Conservation (phyloP, 2,329 filamentous ascomycete species). For the Dryadomyces quercivorus region DNA sequence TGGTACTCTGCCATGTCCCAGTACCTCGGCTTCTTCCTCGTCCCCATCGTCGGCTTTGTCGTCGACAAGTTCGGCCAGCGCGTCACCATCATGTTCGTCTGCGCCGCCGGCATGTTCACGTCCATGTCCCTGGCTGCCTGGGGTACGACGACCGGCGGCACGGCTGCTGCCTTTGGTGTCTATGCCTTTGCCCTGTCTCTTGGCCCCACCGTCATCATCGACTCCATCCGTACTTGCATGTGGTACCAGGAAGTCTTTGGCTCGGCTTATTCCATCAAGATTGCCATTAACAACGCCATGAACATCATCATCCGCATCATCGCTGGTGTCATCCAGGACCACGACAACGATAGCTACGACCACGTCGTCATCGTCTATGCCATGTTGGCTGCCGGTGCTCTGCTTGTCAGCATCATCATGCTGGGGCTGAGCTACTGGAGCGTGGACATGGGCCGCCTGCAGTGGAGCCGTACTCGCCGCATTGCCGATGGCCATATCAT, state of each 20-base stretch:
- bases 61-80: slow-evolving; percentile 27
- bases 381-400: slow-evolving; percentile 34
- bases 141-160: slow-evolving; percentile 33
- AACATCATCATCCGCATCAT: slow-evolving; percentile 47
- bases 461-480: slow-evolving; percentile 46
- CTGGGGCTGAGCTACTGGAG: slow-evolving; percentile 23
- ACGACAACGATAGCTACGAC: slow-evolving; percentile 41
- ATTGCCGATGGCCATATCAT: slow-evolving; percentile 30
- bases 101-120: slow-evolving; percentile 36
- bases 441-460: slow-evolving; percentile 34
- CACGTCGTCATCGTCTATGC: slow-evolving; percentile 44
- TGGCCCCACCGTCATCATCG: slow-evolving; percentile 47
- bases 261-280: slow-evolving; percentile 46
- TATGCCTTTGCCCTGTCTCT: slow-evolving; percentile 43
- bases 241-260: slow-evolving; percentile 37
- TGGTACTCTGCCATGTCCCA: slow-evolving; percentile 48
- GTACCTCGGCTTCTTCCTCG: slow-evolving; percentile 45
- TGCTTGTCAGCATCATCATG: slow-evolving; percentile 23
- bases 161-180: slow-evolving; percentile 46
- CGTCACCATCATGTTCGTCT: slow-evolving; percentile 24
- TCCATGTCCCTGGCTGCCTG: slow-evolving; percentile 44
- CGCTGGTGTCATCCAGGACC: slow-evolving; percentile 45
- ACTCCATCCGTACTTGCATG: slow-evolving; percentile 46
- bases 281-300: slow-evolving; percentile 52
- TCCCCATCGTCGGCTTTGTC: slow-evolving; percentile 34